Evolutionary conservation across 2,329 filamentous ascomycete genomes (phyloP).

Genomic region (Diaporthe batatas): DNA sequence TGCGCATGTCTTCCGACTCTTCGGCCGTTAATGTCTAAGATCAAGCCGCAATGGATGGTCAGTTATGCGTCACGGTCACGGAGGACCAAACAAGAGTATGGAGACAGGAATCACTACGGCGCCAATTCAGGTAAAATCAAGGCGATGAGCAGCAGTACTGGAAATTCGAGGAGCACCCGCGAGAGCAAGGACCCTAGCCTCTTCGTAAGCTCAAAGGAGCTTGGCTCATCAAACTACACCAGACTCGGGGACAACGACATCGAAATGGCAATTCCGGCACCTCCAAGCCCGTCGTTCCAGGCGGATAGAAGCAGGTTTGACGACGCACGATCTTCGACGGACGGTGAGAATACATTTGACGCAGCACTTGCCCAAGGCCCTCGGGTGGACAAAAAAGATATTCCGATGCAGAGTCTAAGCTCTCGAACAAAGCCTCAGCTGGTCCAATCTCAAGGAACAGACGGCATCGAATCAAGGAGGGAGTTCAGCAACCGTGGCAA

Average conservation of each 20-base stretch:
- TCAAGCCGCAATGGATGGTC: conserved; percentile 42
- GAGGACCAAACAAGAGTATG: not conserved
- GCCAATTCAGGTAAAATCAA: conserved; percentile 9
- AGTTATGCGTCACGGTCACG: conserved; percentile 23
- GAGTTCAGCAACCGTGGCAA: not conserved
- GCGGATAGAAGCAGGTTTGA: conserved; percentile 3
- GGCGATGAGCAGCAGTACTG: conserved; percentile 8
- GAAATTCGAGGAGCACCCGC: not conserved
- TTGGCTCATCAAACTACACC: conserved; percentile 31
- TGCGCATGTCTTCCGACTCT: conserved; percentile 55
- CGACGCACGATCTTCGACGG: conserved; percentile 6
- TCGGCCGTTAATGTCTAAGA: conserved; percentile 47
- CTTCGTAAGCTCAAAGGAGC: conserved; percentile 14
- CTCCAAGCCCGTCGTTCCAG: conserved; percentile 7
- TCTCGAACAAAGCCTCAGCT: not conserved
- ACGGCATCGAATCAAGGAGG: not conserved
- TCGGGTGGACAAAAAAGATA: not conserved
- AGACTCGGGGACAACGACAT: conserved; percentile 35
- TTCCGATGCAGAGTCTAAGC: conserved; percentile 25
- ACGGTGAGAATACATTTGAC: not conserved
- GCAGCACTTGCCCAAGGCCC: not conserved
- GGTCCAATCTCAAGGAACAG: not conserved
- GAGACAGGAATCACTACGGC: conserved; percentile 10
- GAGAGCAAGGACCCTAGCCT: conserved; percentile 21
- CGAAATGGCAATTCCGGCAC: conserved; percentile 26